A percentile compares a stretch with the other conserved stretches of the same genome.
These are phyloP conservation scores for Apophysomyces sp. DNA, from an alignment of 371 early-diverging fungal species.

Conservation along the genomic window DNA sequence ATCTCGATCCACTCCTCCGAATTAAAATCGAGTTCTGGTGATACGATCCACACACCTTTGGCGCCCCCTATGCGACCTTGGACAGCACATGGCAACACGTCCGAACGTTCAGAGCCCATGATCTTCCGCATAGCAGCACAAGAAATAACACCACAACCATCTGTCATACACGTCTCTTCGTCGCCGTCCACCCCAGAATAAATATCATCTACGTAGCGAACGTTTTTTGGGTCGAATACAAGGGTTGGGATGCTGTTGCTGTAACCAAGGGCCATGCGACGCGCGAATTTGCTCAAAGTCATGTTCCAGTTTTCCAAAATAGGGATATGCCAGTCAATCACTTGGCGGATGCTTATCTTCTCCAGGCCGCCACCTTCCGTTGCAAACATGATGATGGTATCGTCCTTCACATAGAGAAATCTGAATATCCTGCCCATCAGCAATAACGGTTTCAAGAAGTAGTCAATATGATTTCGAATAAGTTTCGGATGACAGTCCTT, in stretches of 20 bases:
- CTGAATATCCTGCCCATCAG: slow-evolving; percentile 36
- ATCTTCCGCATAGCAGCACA: slow-evolving; percentile 43
- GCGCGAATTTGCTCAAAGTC: slow-evolving; percentile 42
- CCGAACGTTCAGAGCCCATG: slow-evolving; percentile 27
- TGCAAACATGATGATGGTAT: slow-evolving; percentile 33
- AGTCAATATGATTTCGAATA: slow-evolving; percentile 10
- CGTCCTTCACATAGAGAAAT: slow-evolving; percentile 44
- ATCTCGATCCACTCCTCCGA: slow-evolving; percentile 39
- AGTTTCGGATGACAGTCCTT: slow-evolving; percentile 6
- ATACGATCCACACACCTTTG: slow-evolving; percentile 49
- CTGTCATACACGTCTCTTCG: slow-evolving; percentile 43
- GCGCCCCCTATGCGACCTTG: slow-evolving; percentile 55
- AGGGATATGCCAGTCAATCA: slow-evolving; percentile 50
- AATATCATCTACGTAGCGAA: slow-evolving; percentile 33
- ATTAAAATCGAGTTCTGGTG: slow-evolving; percentile 31
- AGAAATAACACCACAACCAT: slow-evolving; percentile 53
- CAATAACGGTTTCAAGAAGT: slow-evolving; percentile 31
- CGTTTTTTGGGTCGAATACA: slow-evolving; percentile 30
- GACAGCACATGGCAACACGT: slow-evolving; percentile 44
- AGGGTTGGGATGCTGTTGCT: slow-evolving; percentile 45
- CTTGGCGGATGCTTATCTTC: slow-evolving; percentile 27
- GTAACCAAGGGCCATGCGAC: slow-evolving; percentile 47
- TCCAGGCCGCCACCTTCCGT: slow-evolving; percentile 38
- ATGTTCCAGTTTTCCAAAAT: slow-evolving; percentile 39
- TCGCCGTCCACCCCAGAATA: slow-evolving; percentile 11